A percentile compares a stretch with the other conserved stretches of the same genome.
These are phyloP conservation scores for Onygenales sp. DNA, from an alignment of 2,329 filamentous ascomycete genomes.

Conservation along the genomic window DNA sequence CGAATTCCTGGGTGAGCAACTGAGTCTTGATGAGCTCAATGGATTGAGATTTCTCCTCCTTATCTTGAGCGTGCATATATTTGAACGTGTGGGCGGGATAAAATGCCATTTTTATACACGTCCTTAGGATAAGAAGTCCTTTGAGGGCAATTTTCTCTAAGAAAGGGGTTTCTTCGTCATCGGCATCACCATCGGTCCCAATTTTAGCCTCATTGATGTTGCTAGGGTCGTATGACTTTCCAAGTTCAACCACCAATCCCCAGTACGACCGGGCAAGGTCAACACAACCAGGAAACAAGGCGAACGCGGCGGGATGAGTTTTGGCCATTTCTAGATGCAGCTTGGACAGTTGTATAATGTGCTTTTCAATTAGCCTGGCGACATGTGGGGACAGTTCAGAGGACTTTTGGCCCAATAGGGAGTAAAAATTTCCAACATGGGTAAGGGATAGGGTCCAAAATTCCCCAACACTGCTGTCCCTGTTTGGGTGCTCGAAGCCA, in stretches of 20 bases:
- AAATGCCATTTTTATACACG: conserved; percentile 78
- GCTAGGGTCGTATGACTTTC: conserved; percentile 49
- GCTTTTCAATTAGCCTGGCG: conserved; percentile 64
- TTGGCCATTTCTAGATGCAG: conserved; percentile 80
- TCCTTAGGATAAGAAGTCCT: conserved; percentile 70
- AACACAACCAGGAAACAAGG: conserved; percentile 68
- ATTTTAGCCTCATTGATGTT: conserved; percentile 25
- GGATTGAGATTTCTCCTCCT: conserved; percentile 65
- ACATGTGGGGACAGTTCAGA: conserved; percentile 43
- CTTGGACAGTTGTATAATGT: conserved; percentile 83
- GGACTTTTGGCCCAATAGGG: conserved; percentile 50
- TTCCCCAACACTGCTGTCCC: conserved; percentile 63
- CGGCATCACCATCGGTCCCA: conserved; percentile 35
- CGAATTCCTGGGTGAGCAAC: conserved; percentile 66
- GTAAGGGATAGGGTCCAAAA: conserved; percentile 73
- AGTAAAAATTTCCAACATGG: conserved; percentile 69
- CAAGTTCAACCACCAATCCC: conserved; percentile 67
- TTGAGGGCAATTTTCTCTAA: conserved; percentile 74
- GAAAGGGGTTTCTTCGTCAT: conserved; percentile 45
- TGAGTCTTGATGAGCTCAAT: conserved; percentile 60
- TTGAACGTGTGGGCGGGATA: conserved; percentile 73
- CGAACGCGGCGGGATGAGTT: conserved; percentile 71
- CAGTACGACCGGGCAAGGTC: conserved; percentile 75
- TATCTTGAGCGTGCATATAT: conserved; percentile 64
- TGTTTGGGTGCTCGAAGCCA: conserved; percentile 76